Evolutionary conservation across 768 basidiomycete species (phyloP).

Genomic region (Russula sp.): DNA sequence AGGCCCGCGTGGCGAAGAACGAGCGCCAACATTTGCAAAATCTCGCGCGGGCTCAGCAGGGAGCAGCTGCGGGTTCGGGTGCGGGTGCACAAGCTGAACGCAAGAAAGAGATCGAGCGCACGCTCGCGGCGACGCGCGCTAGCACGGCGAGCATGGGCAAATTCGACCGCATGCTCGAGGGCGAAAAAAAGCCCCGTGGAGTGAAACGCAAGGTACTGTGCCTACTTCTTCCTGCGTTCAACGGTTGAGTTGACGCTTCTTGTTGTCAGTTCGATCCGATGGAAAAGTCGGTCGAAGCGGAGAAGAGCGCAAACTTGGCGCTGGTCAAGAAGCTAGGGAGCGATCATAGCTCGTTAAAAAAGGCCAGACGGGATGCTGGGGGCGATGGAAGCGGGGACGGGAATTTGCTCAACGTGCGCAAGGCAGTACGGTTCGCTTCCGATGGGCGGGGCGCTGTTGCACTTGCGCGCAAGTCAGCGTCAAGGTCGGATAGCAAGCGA

Average conservation of each 20-base stretch:
- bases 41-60: slow-evolving; percentile 47
- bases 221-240: background rate
- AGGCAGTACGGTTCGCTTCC: slow-evolving; percentile 25
- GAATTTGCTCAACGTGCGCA: slow-evolving; percentile 23
- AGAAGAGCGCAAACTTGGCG: slow-evolving; percentile 67
- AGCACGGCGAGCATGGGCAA: slow-evolving; percentile 96
- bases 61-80: slow-evolving; percentile 18
- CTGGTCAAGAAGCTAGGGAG: slow-evolving; percentile 65
- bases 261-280: slow-evolving; percentile 71
- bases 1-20: slow-evolving; percentile 80
- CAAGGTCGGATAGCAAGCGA: background rate
- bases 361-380: background rate
- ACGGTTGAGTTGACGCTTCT: background rate
- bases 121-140: slow-evolving; percentile 64
- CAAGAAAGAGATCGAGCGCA: slow-evolving; percentile 69
- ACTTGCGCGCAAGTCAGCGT: slow-evolving; percentile 17
- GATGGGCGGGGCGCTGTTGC: slow-evolving; percentile 17
- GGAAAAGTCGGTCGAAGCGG: slow-evolving; percentile 55
- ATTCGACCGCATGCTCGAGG: slow-evolving; percentile 86
- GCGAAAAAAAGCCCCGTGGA: slow-evolving; percentile 83
- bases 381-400: background rate
- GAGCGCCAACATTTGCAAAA: slow-evolving; percentile 71
- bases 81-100: slow-evolving; percentile 40
- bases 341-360: slow-evolving; percentile 12
- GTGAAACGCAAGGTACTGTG: slow-evolving; percentile 82